Conservation (phyloP, 2,329 filamentous ascomycete species). For the Lecanoromycetidae sp. region DNA sequence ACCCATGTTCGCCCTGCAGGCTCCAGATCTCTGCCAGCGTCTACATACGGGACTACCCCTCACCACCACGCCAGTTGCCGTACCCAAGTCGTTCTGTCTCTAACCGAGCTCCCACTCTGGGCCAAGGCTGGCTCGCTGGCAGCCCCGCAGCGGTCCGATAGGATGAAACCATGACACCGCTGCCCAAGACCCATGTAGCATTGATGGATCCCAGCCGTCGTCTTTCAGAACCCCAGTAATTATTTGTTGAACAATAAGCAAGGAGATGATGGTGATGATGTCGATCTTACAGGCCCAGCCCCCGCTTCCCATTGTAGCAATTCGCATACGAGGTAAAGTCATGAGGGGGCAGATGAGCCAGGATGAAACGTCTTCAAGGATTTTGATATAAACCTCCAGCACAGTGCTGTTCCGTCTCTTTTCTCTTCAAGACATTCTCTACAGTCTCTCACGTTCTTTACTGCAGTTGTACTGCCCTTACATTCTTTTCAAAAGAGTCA, state of each 20-base stretch:
- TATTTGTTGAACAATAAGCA: neutral
- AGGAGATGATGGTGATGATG: neutral
- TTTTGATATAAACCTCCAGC: neutral
- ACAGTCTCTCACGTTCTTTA: conserved; percentile 3
- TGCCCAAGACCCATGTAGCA: too few relatives aligned
- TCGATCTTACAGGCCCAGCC: neutral
- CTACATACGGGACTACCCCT: neutral
- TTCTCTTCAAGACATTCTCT: neutral
- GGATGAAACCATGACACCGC: too few relatives aligned
- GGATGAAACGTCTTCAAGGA: neutral
- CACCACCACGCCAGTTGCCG: neutral
- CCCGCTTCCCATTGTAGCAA: neutral
- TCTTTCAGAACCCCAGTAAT: too few relatives aligned
- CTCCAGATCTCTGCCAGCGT: neutral
- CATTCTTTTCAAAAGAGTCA: neutral
- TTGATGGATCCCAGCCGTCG: too few relatives aligned
- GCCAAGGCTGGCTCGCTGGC: too few relatives aligned
- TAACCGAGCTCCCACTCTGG: neutral
- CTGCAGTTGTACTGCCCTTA: neutral
- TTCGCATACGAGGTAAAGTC: neutral
- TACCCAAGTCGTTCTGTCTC: neutral
- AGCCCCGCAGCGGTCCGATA: too few relatives aligned
- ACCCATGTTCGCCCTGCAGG: neutral
- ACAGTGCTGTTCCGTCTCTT: neutral
- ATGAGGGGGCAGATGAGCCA: neutral